Base-by-base conservation (phyloP, 2,329 filamentous ascomycete genomes). In the Hypoxylon sp. region DNA sequence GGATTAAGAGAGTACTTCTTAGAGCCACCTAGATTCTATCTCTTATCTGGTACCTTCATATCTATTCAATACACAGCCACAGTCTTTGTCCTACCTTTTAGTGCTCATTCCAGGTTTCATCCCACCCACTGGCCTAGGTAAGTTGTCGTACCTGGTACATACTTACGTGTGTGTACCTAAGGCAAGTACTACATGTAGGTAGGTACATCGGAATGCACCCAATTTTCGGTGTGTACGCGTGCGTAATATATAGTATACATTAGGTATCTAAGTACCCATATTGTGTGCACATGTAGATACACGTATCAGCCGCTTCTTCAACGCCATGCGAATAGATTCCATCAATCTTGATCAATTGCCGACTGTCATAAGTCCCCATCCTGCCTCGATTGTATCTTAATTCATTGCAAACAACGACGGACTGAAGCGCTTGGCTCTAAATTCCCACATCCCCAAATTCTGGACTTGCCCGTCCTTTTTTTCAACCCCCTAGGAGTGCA, bases 61-160 rank as follows among this genome's bases (percentile, higher is more conserved):
- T 54, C 54, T 42, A 30, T 36, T 18, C 28, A 33, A 33, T 61
- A 53, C 61, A 67, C 54, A 65, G 65, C 65, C 65, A 65, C 61
- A 51, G 16, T 44, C 45, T 26, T 55, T 64, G 65, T 67, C 61
- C 53, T 64, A 55, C 18, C n/a, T 52, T 32, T 40, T 40, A 40
- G 36, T 20, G 36, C 16, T 40, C 36, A 40, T 40, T 6, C 18
- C 12, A 40, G 36, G 36, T 40, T 40, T 16, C 36, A 40, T 67
- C 61, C 53, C 61, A 55, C 18, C 33, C 40, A 18, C 20, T 16
- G 4, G 12, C 30, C 30, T 11, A 12, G 12, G 36, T 40, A n/a
- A n/a, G n/a, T n/a, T n/a, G n/a, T n/a, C n/a, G n/a, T n/a, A n/a
- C n/a, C n/a, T n/a, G n/a, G n/a, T n/a, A n/a, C n/a, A n/a, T n/a